Percentiles rank a stretch among this genome's conserved stretches.
phyloP scores from a whole-genome alignment of 352 stramenopile genomes.

The Globisporangium paroecandrum region DNA sequence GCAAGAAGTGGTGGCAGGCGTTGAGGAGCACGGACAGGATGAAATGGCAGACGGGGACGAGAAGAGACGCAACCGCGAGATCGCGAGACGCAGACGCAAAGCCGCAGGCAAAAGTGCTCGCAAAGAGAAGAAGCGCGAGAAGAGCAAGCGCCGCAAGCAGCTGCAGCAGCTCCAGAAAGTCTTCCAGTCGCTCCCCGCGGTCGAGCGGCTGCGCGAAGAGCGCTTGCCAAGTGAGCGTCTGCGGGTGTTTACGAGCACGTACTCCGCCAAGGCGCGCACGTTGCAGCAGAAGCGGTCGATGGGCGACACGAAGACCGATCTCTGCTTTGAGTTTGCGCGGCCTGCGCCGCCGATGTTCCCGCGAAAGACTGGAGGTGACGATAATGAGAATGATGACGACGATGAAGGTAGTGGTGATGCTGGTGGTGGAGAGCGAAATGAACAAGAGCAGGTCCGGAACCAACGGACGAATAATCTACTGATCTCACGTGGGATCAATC shows the following conservation, averaged over 20 bases:
- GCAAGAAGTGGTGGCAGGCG: not conserved
- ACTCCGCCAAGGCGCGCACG: constrained; percentile 45
- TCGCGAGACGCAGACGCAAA: constrained; percentile 22
- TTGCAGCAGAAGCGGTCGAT: constrained; percentile 54
- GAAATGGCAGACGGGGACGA: constrained; percentile 16
- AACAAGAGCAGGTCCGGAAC: constrained; percentile 9
- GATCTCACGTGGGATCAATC: not conserved
- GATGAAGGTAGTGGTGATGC: not conserved
- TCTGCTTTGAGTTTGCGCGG: constrained; percentile 67
- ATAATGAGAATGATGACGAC: not conserved
- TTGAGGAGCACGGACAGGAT: constrained; percentile 7
- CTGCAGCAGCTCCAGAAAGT: constrained; percentile 22
- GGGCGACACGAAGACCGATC: constrained; percentile 46
- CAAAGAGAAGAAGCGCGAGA: constrained; percentile 24
- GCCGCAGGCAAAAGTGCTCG: constrained; percentile 18
- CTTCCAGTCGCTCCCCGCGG: constrained; percentile 40
- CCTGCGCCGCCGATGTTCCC: constrained; percentile 13
- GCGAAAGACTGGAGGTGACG: not conserved
- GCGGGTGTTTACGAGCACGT: constrained; percentile 45
- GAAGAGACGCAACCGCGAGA: constrained; percentile 10
- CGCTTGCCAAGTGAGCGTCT: constrained; percentile 45
- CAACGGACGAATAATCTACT: constrained; percentile 18
- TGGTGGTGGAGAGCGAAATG: not conserved
- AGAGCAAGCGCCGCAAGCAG: constrained; percentile 23
- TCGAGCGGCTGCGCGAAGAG: constrained; percentile 36